These are phyloP conservation scores for Colletotrichum tropicale DNA, from an alignment of 2,329 filamentous ascomycete genomes.

Conservation along the genomic window DNA sequence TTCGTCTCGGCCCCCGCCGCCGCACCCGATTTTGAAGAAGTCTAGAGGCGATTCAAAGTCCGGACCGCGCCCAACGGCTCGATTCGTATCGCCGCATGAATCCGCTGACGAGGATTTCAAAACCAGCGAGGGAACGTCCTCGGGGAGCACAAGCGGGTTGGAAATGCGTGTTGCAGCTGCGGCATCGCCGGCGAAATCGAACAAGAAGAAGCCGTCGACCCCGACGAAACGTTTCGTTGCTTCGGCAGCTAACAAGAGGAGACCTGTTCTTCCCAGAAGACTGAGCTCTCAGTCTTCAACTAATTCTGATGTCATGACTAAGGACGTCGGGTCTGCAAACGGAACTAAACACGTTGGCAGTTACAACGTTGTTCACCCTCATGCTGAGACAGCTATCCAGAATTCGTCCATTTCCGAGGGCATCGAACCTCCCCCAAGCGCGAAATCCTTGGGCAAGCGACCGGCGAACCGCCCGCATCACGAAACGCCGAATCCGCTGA, in stretches of 20 bases:
- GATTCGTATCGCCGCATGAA: slow-evolving; percentile 61
- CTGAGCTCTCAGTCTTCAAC: slow-evolving; percentile 52
- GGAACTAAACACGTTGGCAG: slow-evolving; percentile 26
- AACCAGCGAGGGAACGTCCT: slow-evolving; percentile 39
- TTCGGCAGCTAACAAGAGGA: slow-evolving; percentile 46
- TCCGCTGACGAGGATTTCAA: slow-evolving; percentile 47
- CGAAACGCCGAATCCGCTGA: background rate
- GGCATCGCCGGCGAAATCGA: slow-evolving; percentile 26
- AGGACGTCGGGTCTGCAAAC: slow-evolving; percentile 30
- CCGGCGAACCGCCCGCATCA: slow-evolving; percentile 29
- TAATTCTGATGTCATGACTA: slow-evolving; percentile 35
- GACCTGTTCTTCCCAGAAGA: slow-evolving; percentile 49
- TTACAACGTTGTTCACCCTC: slow-evolving; percentile 29
- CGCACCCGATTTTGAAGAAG: slow-evolving; percentile 67
- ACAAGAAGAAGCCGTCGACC: slow-evolving; percentile 30
- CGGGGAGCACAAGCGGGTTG: slow-evolving; percentile 41
- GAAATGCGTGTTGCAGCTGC: slow-evolving; percentile 31
- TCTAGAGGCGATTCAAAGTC: slow-evolving; percentile 56
- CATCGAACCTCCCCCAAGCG: slow-evolving; percentile 30
- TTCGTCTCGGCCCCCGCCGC: slow-evolving; percentile 50
- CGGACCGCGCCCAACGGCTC: slow-evolving; percentile 62
- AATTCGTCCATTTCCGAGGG: background rate
- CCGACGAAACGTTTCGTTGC: slow-evolving; percentile 47
- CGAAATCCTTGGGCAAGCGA: slow-evolving; percentile 55
- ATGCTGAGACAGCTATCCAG: slow-evolving; percentile 25